Percentiles rank a stretch among this genome's conserved stretches.
phyloP scores from a whole-genome alignment of 176 grass and related monocot genomes.

The Aegilops speltoides region DNA sequence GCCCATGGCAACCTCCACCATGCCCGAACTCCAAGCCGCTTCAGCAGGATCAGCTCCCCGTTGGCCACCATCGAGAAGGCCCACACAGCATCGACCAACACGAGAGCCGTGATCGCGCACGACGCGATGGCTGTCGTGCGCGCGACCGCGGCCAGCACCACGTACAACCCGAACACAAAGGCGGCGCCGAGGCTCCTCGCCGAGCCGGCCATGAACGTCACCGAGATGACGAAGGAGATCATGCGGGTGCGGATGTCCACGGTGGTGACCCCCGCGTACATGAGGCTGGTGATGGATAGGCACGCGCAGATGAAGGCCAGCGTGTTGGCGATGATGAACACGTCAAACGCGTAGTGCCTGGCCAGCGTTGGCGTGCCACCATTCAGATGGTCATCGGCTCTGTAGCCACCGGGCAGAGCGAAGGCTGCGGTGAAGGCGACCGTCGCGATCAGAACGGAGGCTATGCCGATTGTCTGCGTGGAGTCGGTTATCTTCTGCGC shows the following conservation, averaged over 20 bases:
- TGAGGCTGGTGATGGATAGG: constrained; percentile 32
- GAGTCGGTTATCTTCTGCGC: constrained; percentile 30
- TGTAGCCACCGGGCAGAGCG: constrained; percentile 16
- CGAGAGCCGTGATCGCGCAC: constrained; percentile 1
- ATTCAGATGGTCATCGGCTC: not conserved
- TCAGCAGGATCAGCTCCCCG: not conserved
- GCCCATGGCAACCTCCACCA: not conserved
- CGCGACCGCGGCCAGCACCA: not conserved
- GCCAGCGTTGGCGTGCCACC: not conserved
- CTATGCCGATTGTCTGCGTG: constrained; percentile 38
- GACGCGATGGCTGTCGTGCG: constrained; percentile 8
- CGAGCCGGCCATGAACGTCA: constrained; percentile 9
- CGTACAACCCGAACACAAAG: constrained; percentile 25
- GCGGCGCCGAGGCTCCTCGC: constrained; percentile 35
- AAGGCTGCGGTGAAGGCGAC: constrained; percentile 36
- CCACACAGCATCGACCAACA: not conserved
- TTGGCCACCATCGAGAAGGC: not conserved
- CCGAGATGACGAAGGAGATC: constrained; percentile 17
- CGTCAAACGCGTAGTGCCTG: not conserved
- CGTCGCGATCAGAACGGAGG: constrained; percentile 36
- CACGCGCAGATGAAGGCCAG: constrained; percentile 34
- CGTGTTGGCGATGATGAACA: constrained; percentile 38
- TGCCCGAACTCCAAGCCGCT: constrained; percentile 9
- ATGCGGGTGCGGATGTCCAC: constrained; percentile 32
- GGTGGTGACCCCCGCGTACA: constrained; percentile 35